Evolutionary conservation across 441 rosid species (phyloP).

Genomic region (Gossypium armourianum): DNA sequence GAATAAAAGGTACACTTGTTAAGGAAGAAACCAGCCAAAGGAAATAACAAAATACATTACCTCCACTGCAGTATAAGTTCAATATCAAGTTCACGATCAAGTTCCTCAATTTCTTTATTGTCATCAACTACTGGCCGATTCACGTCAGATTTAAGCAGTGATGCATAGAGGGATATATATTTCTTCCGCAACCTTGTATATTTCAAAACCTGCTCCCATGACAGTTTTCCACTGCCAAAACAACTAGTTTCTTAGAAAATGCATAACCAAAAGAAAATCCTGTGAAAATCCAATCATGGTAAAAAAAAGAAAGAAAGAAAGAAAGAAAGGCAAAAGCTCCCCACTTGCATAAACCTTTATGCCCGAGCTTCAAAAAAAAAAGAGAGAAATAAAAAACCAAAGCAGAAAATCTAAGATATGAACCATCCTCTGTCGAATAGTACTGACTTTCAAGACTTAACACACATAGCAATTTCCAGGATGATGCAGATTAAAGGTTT

Average conservation of each 20-base stretch:
- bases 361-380: neutral
- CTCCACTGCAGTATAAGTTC: conserved; percentile 96
- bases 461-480: neutral
- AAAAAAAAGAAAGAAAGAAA: neutral
- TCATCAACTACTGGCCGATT: conserved; percentile 55
- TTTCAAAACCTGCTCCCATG: conserved; percentile 84
- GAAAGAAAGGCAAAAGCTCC: neutral
- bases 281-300: neutral
- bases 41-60: conserved; percentile 31
- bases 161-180: conserved; percentile 74
- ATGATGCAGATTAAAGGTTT: neutral
- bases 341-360: neutral
- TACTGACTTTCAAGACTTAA: neutral
- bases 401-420: neutral
- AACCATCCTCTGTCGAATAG: neutral
- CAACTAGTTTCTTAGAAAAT: conserved; percentile 25
- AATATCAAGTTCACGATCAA: conserved; percentile 78
- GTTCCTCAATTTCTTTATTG: conserved; percentile 64
- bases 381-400: neutral
- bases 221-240: conserved; percentile 79
- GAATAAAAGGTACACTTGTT: neutral
- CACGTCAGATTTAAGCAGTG: conserved; percentile 72
- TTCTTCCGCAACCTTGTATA: conserved; percentile 70
- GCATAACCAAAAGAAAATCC: conserved; percentile 16
- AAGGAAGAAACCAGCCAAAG: neutral